Evolutionary conservation across 306 rosid species (phyloP), one percentile per base, ranked within the genome.

Genomic region (Glycyrrhiza uralensis): DNA sequence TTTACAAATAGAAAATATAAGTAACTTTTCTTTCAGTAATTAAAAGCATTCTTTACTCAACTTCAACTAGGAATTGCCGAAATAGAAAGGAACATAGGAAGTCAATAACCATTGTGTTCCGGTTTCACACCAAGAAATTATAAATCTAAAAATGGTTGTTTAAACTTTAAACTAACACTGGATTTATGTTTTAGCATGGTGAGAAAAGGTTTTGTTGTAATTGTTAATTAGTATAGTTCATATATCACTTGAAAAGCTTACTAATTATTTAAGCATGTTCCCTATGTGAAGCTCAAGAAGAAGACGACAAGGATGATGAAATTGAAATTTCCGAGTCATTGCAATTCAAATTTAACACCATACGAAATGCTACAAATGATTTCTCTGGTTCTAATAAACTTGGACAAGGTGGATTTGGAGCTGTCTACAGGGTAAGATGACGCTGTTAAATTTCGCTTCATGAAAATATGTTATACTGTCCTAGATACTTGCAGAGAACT

Each of bases 321-420:
- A 77, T 76, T 5, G 14, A 46, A 20, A 28, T 28, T 4, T 2
- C 2, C 1, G 85, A 77, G 38, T 1, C 67, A 15, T n/a, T 68
- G 4, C 80, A 72, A 51, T 52, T 72, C 20, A 5, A 59, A 23
- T 73, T 66, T 10, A 33, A 72, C 24, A 81, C 72, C 68, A 59
- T 81, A 14, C 15, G 71, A 33, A 35, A 18, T 14, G 76, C 85
- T 24, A 82, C 79, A 24, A 24, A 51, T 35, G 44, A 77, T 17
- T 82, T 82, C 4, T 54, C 77, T 2, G 28, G 51, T 42, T 23
- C 41, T 7, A 81, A 76, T 65, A 71, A 76, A 26, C 71, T 81
- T 1, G 81, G 78, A 36, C 41, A 82, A 41, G 82, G 82, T 0
- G 85, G 82, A 45, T 82, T 77, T 29, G 82, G 82, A 9, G 2